Base-by-base conservation (phyloP, 129 eudicot species). In the Pittosporum tobira region DNA sequence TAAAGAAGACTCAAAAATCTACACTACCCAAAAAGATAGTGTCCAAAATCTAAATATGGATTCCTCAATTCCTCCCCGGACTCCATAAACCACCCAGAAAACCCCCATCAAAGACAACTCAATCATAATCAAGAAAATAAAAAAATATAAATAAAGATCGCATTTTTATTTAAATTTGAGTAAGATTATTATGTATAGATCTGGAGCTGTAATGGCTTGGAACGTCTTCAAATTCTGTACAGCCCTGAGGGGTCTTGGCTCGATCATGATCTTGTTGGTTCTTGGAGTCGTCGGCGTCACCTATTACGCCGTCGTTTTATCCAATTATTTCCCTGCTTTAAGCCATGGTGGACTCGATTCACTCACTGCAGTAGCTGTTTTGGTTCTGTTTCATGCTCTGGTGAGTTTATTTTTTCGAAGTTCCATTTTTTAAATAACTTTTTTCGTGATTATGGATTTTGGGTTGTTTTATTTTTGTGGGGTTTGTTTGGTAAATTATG, bases 171-270 rank as follows among this genome's bases (percentile, higher is more conserved):
- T 34, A 8, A 16, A 46, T 62, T 6, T 29, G 25, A 31, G 61
- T 37, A 55, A 54, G n/a, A n/a, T n/a, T n/a, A 73, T 68, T 65
- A 91, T 91, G 99, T 62, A 83, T 72, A 91, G 94, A 87, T 91
- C 99, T 68, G 94, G 99, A 59, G 79, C 87, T 54, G 91, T 79
- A 37, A 91, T 91, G 99, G 99, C 99, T 44, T 91, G 99, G 96
- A 91, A 91, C 66, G 99, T 91, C 27, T 91, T 91, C 90, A 87
- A 75, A 63, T 91, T 91, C 49, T 91, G 99, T 31, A 87, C 96
- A 65, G 99, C 99, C 21, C 51, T 91, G 5, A 67, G 85, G 55
- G 96, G 91, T 21, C 69, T 91, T 44, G 99, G 99, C 18, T 91
- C 96, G 72, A 81, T 91, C 87, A 91, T 91, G 99, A 91, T 91